Conservation (phyloP, 2,329 filamentous ascomycete species). For the Sclerotinia glacialis region DNA sequence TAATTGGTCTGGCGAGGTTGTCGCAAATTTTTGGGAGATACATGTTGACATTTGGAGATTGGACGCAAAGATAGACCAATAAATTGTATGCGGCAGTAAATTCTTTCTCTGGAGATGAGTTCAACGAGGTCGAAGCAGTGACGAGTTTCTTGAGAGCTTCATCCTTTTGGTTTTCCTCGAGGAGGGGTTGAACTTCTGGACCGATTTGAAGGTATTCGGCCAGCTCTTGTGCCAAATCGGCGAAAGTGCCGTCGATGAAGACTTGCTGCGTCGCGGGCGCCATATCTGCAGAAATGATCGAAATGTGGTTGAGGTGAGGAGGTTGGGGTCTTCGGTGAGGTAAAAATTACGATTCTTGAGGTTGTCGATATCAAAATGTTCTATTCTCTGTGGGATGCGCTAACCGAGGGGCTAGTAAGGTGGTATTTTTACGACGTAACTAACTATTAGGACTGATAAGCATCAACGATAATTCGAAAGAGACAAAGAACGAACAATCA, state of each 20-base stretch:
- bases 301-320: slow-evolving; percentile 20
- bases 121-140: slow-evolving; percentile 71
- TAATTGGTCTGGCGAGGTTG: slow-evolving; percentile 83
- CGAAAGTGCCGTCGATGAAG: slow-evolving; percentile 87
- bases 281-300: slow-evolving; percentile 28
- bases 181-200: slow-evolving; percentile 66
- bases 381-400: slow-evolving; percentile 22
- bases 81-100: slow-evolving; percentile 96
- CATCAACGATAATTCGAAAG: background rate
- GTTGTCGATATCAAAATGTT: slow-evolving; percentile 23
- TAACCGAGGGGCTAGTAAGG: slow-evolving; percentile 24
- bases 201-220: slow-evolving; percentile 85
- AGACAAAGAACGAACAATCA: slow-evolving; percentile 1
- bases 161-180: slow-evolving; percentile 71
- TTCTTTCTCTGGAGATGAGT: slow-evolving; percentile 89
- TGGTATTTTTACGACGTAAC: slow-evolving; percentile 13
- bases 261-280: slow-evolving; percentile 46
- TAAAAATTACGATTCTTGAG: slow-evolving; percentile 24
- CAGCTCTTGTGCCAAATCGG: slow-evolving; percentile 91
- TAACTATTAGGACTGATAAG: slow-evolving; percentile 1
- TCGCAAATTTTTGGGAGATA: slow-evolving; percentile 85
- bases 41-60: slow-evolving; percentile 79
- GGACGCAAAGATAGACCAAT: slow-evolving; percentile 86
- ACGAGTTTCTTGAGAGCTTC: slow-evolving; percentile 89
- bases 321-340: slow-evolving; percentile 19